Evolutionary conservation across 2,329 filamentous ascomycete species (phyloP).

Genomic region (Arthroderma sp.): DNA sequence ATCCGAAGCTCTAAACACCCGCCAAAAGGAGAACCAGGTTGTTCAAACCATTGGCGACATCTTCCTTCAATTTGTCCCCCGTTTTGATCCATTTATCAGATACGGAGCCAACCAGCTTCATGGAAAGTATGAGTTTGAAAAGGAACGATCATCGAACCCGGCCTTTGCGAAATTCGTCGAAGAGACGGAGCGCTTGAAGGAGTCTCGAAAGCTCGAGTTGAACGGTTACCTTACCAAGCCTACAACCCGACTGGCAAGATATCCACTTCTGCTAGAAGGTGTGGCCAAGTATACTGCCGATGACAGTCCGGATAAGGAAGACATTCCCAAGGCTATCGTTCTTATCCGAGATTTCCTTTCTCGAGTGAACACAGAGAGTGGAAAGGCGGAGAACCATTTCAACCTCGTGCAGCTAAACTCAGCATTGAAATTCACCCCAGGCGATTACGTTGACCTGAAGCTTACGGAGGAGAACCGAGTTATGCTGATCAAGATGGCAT

Average conservation of each 20-base stretch:
- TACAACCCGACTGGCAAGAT: slow-evolving; percentile 85
- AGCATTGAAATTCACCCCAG: slow-evolving; percentile 78
- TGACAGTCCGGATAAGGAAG: slow-evolving; percentile 76
- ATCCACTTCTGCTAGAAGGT: slow-evolving; percentile 81
- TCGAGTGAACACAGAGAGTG: slow-evolving; percentile 85
- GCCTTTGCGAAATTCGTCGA: slow-evolving; percentile 86
- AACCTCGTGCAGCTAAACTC: slow-evolving; percentile 86
- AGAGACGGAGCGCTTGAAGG: slow-evolving; percentile 88
- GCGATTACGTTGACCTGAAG: slow-evolving; percentile 85
- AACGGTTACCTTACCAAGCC: slow-evolving; percentile 98
- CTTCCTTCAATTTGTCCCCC: slow-evolving; percentile 80
- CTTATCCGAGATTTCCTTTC: slow-evolving; percentile 79
- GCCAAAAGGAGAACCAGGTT: slow-evolving; percentile 82
- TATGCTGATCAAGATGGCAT: slow-evolving; percentile 80
- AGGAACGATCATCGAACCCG: slow-evolving; percentile 76
- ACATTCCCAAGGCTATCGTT: slow-evolving; percentile 78
- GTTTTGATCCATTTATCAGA: slow-evolving; percentile 90
- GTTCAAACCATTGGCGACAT: slow-evolving; percentile 87
- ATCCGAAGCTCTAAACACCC: slow-evolving; percentile 72
- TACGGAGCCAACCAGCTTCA: slow-evolving; percentile 94
- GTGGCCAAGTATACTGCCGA: slow-evolving; percentile 85
- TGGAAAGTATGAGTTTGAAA: slow-evolving; percentile 96
- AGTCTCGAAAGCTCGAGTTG: slow-evolving; percentile 89
- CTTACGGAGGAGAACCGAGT: slow-evolving; percentile 87
- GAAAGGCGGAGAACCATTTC: slow-evolving; percentile 95